These are phyloP conservation scores for Mytilinidion resinicola DNA, from an alignment of 495 filamentous ascomycete genomes.

Conservation along the genomic window DNA sequence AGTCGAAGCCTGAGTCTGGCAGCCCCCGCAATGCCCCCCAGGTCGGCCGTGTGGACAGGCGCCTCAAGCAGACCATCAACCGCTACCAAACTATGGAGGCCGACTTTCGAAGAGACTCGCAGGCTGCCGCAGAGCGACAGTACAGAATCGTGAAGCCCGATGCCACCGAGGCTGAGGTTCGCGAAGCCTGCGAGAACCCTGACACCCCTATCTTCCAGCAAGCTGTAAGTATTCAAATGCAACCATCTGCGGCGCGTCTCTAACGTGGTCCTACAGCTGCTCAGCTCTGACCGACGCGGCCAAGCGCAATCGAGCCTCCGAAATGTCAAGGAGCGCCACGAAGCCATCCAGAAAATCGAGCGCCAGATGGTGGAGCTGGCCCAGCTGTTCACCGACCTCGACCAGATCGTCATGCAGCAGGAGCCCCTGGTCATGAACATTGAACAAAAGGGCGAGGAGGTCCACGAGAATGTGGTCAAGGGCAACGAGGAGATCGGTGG, in stretches of 20 bases:
- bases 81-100: slow-evolving; percentile 72
- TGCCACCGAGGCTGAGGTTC: slow-evolving; percentile 72
- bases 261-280: slow-evolving; percentile 36
- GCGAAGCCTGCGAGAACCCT: slow-evolving; percentile 63
- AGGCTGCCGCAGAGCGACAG: slow-evolving; percentile 77
- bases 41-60: slow-evolving; percentile 70
- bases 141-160: slow-evolving; percentile 86
- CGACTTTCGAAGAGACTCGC: slow-evolving; percentile 67
- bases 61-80: slow-evolving; percentile 69
- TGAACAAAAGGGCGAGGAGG: slow-evolving; percentile 73
- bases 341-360: slow-evolving; percentile 87
- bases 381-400: slow-evolving; percentile 78
- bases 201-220: slow-evolving; percentile 74
- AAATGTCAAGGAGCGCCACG: slow-evolving; percentile 75
- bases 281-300: slow-evolving; percentile 64
- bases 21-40: slow-evolving; percentile 66
- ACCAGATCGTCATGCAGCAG: slow-evolving; percentile 75
- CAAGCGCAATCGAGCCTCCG: slow-evolving; percentile 71
- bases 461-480: slow-evolving; percentile 67
- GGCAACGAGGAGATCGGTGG: slow-evolving; percentile 72
- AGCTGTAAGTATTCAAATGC: slow-evolving; percentile 50
- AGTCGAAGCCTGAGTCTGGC: slow-evolving; percentile 67
- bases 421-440: slow-evolving; percentile 70
- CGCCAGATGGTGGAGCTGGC: slow-evolving; percentile 76
- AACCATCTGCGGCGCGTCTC: not conserved